These are phyloP conservation scores for Suhomyces terraborum DNA, from an alignment of 1,139 yeast genomes.

Conservation along the genomic window DNA sequence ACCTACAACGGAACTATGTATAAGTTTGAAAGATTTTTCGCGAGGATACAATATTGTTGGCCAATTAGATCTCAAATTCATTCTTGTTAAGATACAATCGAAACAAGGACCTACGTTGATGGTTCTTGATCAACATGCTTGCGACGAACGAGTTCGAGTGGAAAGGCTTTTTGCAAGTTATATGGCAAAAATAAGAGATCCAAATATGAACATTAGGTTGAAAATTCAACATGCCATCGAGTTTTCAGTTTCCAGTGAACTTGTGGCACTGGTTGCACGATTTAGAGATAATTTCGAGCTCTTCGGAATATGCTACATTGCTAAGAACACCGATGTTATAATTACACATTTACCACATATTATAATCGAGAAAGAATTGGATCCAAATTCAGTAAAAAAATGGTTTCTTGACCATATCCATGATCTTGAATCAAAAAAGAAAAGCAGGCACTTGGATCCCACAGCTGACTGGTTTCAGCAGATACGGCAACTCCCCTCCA, in stretches of 20 bases:
- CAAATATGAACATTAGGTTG: conserved; percentile 17
- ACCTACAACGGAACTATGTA: neutral
- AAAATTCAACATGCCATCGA: conserved; percentile 16
- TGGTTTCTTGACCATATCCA: conserved; percentile 43
- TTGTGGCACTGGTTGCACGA: conserved; percentile 30
- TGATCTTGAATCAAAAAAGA: conserved; percentile 37
- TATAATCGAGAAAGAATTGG: conserved; percentile 31
- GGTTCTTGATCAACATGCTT: conserved; percentile 75
- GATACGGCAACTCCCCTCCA: conserved; percentile 42
- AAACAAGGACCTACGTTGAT: conserved; percentile 27
- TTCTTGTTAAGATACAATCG: conserved; percentile 37
- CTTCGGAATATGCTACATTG: conserved; percentile 38
- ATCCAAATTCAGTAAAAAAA: conserved; percentile 29
- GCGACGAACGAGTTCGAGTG: conserved; percentile 66
- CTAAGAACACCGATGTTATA: conserved; percentile 12
- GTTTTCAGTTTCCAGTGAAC: conserved; percentile 28
- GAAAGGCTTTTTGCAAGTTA: conserved; percentile 47
- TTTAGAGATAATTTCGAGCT: conserved; percentile 30
- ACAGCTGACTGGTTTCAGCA: conserved; percentile 17
- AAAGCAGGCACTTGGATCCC: conserved; percentile 13
- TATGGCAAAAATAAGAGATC: conserved; percentile 21
- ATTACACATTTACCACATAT: conserved; percentile 46
- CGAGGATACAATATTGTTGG: conserved; percentile 23
- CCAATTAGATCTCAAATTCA: conserved; percentile 65
- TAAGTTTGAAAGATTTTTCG: neutral